Base-by-base conservation (phyloP, 2,329 filamentous ascomycete species). In the Cercospora sp. region DNA sequence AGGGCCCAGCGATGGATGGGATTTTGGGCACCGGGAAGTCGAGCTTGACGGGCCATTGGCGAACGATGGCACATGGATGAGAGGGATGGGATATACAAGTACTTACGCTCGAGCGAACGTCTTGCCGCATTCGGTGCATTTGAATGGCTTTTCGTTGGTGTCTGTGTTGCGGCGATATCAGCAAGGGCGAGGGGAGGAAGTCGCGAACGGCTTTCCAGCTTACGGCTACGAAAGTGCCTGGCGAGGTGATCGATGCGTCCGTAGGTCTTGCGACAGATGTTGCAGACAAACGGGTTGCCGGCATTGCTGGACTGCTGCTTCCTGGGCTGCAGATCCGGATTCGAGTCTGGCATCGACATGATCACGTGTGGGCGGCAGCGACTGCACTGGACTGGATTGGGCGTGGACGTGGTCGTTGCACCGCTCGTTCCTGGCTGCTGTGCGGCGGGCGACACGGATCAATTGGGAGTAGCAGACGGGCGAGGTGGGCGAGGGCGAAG, bases 71-170 rank as follows among this genome's bases (percentile, higher is more conserved):
- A 13, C 13, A 40, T 16, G 33, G 33, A 7, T 12, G 48, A 53
- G 18, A 9, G 12, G 58, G 10, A 36, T 13, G 31, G 31, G 4
- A 36, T 36, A 36, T 36, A 31, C 31, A 51, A 36, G 18, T 23
- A 67, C 70, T 69, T 66, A 72, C 70, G 68, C 70, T 68, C 70
- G 60, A 16, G 70, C 70, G 53, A 72, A 72, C 18, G 70, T 70
- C 58, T 72, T 72, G 10, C 66, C 65, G 40, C 70, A 72, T 42
- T 72, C 68, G 2, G 62, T 51, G 57, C 70, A 72, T 31, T 62
- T 63, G 60, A 72, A 72, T 9, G 70, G 70, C 61, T 70, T 72
- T 61, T 72, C 70, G 30, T 70, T 72, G 48, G 70, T 72, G 55
- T 72, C 69, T 71, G 40, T n/a, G n/a, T 20, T 26, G 5, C 9